Conservation (phyloP, 2,329 filamentous ascomycete species). For the Ceratocystis colombiana region DNA sequence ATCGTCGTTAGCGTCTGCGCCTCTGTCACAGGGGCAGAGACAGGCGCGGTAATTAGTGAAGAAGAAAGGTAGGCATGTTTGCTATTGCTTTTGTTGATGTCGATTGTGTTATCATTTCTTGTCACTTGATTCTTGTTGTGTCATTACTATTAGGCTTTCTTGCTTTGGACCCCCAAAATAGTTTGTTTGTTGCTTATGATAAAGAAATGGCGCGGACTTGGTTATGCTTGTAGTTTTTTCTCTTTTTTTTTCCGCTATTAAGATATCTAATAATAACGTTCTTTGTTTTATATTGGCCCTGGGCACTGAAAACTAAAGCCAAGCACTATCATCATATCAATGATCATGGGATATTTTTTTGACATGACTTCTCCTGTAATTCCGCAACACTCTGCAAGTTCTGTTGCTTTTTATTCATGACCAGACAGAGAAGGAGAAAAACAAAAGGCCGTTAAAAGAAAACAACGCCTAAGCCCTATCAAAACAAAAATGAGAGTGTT, state of each 20-base stretch:
- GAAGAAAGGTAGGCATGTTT: conserved; percentile 5
- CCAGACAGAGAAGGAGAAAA: not conserved
- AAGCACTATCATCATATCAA: not conserved
- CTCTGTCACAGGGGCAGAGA: not conserved
- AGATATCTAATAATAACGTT: not conserved
- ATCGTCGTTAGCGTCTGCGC: not conserved
- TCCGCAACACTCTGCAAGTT: not conserved
- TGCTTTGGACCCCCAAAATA: not conserved
- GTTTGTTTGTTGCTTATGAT: not conserved
- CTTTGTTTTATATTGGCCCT: not conserved
- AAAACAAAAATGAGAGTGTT: not conserved
- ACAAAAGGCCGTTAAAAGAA: not conserved
- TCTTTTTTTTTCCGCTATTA: not conserved
- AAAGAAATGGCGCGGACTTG: not conserved
- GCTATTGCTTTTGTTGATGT: not conserved
- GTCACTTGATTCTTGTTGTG: not conserved
- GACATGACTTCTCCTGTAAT: not conserved
- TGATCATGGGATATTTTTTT: not conserved
- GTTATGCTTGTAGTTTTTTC: not conserved
- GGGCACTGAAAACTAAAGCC: not conserved
- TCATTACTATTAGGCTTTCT: not conserved
- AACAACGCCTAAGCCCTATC: conserved; percentile 1
- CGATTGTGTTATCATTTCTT: not conserved
- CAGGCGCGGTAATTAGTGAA: not conserved
- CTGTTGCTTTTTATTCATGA: conserved; percentile 2